A percentile compares a stretch with the other conserved stretches of the same genome.
Evolutionary conservation across 257 asterid species (phyloP).

Genomic region (Linderniella brevidens): DNA sequence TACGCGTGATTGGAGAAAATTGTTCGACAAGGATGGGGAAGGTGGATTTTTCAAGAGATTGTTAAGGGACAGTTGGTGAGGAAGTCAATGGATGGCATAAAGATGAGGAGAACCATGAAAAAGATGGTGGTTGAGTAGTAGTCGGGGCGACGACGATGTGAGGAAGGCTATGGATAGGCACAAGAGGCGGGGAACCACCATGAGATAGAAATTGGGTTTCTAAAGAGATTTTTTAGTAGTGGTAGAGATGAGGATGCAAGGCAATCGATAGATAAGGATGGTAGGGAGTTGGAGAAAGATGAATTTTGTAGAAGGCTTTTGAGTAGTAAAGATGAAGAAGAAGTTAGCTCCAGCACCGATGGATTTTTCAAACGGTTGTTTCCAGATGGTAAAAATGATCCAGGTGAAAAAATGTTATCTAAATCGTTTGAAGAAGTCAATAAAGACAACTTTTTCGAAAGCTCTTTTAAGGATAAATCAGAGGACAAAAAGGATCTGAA

Average conservation of each 20-base stretch:
- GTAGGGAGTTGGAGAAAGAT: constrained; percentile 34
- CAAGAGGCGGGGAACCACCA: constrained; percentile 30
- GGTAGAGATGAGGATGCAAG: constrained; percentile 28
- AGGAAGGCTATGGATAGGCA: constrained; percentile 11
- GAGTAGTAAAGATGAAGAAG: constrained; percentile 35
- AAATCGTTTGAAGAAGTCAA: constrained; percentile 44
- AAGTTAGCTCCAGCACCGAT: constrained; percentile 19
- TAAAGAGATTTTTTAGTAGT: constrained; percentile 41
- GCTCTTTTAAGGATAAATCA: constrained; percentile 38
- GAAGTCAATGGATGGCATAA: constrained; percentile 25
- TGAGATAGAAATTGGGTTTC: constrained; percentile 47
- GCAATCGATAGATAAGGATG: constrained; percentile 20
- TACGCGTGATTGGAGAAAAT: constrained; percentile 47
- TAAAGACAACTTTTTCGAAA: constrained; percentile 47
- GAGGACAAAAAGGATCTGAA: constrained; percentile 45
- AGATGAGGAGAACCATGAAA: constrained; percentile 24
- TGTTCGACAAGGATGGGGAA: constrained; percentile 40
- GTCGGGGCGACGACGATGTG: constrained; percentile 61
- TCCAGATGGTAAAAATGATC: constrained; percentile 39
- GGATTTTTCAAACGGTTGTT: constrained; percentile 30
- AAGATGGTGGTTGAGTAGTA: constrained; percentile 46
- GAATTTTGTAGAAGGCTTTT: constrained; percentile 34
- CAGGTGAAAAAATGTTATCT: constrained; percentile 27
- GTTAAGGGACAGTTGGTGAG: constrained; percentile 22
- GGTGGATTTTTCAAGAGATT: constrained; percentile 41